These are phyloP conservation scores for Graphilbum fragrans DNA, from an alignment of 2,329 filamentous ascomycete genomes.

Conservation along the genomic window DNA sequence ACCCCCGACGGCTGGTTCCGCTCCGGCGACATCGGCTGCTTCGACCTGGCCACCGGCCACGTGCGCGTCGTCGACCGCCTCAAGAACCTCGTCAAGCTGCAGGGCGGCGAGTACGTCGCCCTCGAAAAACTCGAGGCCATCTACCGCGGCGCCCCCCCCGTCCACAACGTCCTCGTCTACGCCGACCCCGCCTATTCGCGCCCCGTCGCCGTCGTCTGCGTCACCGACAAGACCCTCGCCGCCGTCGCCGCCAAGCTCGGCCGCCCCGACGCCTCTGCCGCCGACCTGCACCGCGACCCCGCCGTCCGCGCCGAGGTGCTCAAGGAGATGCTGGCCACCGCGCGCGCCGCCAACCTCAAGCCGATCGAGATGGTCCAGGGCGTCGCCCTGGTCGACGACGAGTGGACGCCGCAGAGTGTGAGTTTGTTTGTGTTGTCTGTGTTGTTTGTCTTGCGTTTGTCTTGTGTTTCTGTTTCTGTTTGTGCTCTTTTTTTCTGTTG, in stretches of 20 bases:
- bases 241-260: slow-evolving; percentile 48
- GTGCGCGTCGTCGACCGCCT: slow-evolving; percentile 85
- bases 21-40: slow-evolving; percentile 91
- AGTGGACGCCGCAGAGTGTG: slow-evolving; percentile 79
- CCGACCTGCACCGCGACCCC: slow-evolving; percentile 46
- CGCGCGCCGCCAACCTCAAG: slow-evolving; percentile 52
- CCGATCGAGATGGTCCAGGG: slow-evolving; percentile 65
- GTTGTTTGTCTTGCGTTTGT: neutral
- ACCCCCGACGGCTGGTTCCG: slow-evolving; percentile 91
- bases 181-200: slow-evolving; percentile 63
- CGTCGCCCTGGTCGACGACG: slow-evolving; percentile 69
- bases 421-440: slow-evolving; percentile 27
- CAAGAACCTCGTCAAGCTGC: slow-evolving; percentile 96
- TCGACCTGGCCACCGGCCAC: slow-evolving; percentile 60
- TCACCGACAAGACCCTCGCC: slow-evolving; percentile 50
- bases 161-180: slow-evolving; percentile 80
- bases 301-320: slow-evolving; percentile 50
- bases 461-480: slow-evolving; percentile 11
- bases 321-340: slow-evolving; percentile 57
- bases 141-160: slow-evolving; percentile 68
- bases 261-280: slow-evolving; percentile 11
- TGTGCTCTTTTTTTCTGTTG: neutral
- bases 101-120: slow-evolving; percentile 92
- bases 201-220: slow-evolving; percentile 69
- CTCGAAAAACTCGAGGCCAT: slow-evolving; percentile 91